phyloP scores from a whole-genome alignment of 2,329 filamentous ascomycete species.

The Nemania serpens region DNA sequence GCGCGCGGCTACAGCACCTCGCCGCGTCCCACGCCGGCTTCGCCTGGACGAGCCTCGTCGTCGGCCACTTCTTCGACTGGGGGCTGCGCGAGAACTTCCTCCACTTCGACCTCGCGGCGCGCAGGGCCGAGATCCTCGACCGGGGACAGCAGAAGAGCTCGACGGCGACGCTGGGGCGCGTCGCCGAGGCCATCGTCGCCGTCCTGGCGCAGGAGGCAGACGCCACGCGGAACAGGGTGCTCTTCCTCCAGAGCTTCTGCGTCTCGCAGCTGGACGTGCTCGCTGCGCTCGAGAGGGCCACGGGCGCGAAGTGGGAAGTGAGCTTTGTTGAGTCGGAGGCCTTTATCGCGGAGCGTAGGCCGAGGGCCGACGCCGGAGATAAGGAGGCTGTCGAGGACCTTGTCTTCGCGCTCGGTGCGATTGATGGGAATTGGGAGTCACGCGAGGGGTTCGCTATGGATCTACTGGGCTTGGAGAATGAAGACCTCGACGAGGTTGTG shows the following conservation, averaged over 20 bases:
- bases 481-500: constrained; percentile 51
- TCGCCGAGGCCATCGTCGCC: constrained; percentile 36
- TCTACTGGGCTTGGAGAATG: constrained; percentile 51
- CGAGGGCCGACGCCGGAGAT: constrained; percentile 46
- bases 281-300: constrained; percentile 42
- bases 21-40: constrained; percentile 38
- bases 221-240: constrained; percentile 42
- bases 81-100: constrained; percentile 44
- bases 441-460: constrained; percentile 53
- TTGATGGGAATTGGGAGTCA: constrained; percentile 55
- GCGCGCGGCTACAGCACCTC: constrained; percentile 39
- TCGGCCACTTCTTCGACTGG: constrained; percentile 51
- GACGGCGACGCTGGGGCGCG: constrained; percentile 43
- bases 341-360: constrained; percentile 47
- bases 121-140: constrained; percentile 43
- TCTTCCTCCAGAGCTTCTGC: constrained; percentile 50
- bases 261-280: constrained; percentile 45
- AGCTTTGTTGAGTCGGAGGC: constrained; percentile 44
- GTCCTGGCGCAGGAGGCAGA: constrained; percentile 35
- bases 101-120: constrained; percentile 41
- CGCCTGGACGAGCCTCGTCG: constrained; percentile 46
- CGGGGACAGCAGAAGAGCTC: constrained; percentile 42
- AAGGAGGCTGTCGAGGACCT: constrained; percentile 50
- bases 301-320: constrained; percentile 39
- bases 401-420: constrained; percentile 54